These are phyloP conservation scores for Chenopodium suecicum DNA, from an alignment of 148 eudicot genomes.

Conservation along the genomic window DNA sequence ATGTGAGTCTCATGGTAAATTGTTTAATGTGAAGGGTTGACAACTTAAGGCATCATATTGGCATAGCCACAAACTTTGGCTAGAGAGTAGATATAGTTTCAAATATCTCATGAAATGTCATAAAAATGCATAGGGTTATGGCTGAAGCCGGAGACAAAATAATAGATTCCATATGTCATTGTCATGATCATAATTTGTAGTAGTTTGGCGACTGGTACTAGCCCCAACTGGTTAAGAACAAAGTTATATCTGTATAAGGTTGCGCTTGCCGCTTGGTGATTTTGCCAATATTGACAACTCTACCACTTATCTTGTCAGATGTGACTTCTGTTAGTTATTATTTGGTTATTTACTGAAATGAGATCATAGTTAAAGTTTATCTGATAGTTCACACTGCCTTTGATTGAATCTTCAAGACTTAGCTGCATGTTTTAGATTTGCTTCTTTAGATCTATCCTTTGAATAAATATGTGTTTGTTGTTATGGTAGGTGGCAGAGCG, in stretches of 20 bases:
- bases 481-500: slow-evolving; percentile 47
- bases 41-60: background rate
- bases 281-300: background rate
- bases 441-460: slow-evolving; percentile 2
- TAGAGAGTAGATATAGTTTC: background rate
- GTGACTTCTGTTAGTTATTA: background rate
- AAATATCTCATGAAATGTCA: background rate
- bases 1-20: background rate
- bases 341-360: background rate
- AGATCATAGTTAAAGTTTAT: background rate
- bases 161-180: background rate
- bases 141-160: background rate
- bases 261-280: background rate
- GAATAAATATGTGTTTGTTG: slow-evolving; percentile 10
- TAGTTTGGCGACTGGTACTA: background rate
- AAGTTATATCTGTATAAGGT: background rate
- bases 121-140: background rate
- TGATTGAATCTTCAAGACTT: background rate
- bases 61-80: background rate
- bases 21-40: background rate
- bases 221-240: background rate
- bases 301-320: background rate
- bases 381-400: background rate
- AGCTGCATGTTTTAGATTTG: background rate
- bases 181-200: background rate